These are phyloP conservation scores for Cladosporium colombiae DNA, from an alignment of 2,329 filamentous ascomycete species.

Conservation along the genomic window DNA sequence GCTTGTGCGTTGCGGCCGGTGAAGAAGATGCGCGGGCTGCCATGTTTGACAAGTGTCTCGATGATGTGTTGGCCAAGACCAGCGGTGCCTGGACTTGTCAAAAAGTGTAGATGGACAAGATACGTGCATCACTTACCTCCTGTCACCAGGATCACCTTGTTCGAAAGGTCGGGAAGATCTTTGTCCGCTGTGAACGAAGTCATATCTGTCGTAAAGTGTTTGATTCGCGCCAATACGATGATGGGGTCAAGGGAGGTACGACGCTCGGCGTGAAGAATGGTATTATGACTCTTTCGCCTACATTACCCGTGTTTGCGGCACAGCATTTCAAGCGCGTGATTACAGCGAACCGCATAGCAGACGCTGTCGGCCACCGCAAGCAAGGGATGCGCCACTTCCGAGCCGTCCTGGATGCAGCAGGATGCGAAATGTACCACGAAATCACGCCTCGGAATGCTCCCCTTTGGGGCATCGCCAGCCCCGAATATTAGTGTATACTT, in stretches of 20 bases:
- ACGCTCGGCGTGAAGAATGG: not conserved
- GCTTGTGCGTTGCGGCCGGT: slow-evolving; percentile 49
- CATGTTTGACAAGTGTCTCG: slow-evolving; percentile 50
- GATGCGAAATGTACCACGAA: not conserved
- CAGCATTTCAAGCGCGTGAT: not conserved
- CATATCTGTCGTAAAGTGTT: not conserved
- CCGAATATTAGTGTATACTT: not conserved
- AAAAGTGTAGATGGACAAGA: not conserved
- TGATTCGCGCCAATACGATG: not conserved
- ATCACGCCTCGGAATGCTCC: not conserved
- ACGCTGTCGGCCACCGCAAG: not conserved
- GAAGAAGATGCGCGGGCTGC: slow-evolving; percentile 56
- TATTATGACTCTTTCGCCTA: not conserved
- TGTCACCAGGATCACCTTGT: slow-evolving; percentile 32
- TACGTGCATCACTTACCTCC: not conserved
- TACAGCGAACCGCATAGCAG: not conserved
- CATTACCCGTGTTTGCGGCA: not conserved
- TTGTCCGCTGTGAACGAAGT: not conserved
- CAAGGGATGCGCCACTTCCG: not conserved
- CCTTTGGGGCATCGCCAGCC: not conserved
- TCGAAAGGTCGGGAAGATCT: slow-evolving; percentile 36
- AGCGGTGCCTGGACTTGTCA: slow-evolving; percentile 9
- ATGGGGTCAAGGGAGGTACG: not conserved
- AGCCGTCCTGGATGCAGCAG: not conserved
- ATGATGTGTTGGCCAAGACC: slow-evolving; percentile 42